Percentiles rank a stretch among this genome's conserved stretches.
Conservation (phyloP, 257 asterid species). For the Ajuga chamaepitys region DNA sequence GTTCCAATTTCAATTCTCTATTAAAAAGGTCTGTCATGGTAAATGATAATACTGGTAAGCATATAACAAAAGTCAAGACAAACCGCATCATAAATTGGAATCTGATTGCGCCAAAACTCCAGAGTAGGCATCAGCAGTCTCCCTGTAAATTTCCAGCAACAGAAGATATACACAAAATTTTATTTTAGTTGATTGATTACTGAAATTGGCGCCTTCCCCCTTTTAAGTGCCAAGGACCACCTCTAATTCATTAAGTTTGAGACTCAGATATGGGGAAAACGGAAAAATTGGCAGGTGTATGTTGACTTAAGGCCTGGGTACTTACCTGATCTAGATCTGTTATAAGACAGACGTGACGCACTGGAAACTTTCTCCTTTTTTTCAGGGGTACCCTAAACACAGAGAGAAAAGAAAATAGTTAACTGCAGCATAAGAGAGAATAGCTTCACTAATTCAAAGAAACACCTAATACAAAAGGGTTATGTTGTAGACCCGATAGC, state of each 20-base stretch:
- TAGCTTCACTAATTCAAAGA: not conserved
- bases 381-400: conserved; percentile 30
- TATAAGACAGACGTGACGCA: conserved; percentile 38
- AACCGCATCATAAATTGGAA: conserved; percentile 49
- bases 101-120: conserved; percentile 78
- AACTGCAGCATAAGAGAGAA: not conserved
- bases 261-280: not conserved
- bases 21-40: not conserved
- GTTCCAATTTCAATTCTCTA: not conserved
- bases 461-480: not conserved
- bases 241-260: not conserved
- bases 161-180: not conserved
- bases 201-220: not conserved
- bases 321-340: conserved; percentile 70
- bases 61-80: conserved; percentile 13
- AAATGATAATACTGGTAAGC: not conserved
- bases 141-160: conserved; percentile 36
- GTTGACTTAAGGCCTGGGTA: not conserved
- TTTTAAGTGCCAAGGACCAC: not conserved
- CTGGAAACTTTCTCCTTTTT: conserved; percentile 12
- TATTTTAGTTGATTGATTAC: not conserved
- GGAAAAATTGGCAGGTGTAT: not conserved
- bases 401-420: conserved; percentile 11
- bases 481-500: not conserved
- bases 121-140: conserved; percentile 59